Evolutionary conservation across 768 basidiomycete species (phyloP), one percentile per base, ranked within the genome.

Genomic region (Suillus decipiens): DNA sequence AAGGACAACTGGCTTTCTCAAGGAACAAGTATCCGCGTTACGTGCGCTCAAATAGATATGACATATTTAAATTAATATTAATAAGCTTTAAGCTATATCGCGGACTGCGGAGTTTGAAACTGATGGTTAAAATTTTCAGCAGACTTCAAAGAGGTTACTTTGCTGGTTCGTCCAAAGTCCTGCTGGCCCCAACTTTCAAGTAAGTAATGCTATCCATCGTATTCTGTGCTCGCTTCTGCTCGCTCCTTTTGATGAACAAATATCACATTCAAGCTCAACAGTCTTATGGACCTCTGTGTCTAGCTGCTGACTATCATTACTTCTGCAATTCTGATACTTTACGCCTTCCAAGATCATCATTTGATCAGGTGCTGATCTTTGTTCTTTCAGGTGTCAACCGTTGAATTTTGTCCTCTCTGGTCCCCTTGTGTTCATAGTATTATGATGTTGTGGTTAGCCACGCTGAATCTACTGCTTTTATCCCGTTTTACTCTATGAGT

Each of bases 201-300:
- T 56, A 28, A 56, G 55, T 56, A 0, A 19, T 39, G 15, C 9
- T 5, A 28, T 39, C 22, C 24, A 11, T 22, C 17, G 17, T 17
- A 56, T 24, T 28, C 15, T 9, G 3, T 24, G 10, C 6, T 24
- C 14, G 36, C 9, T 37, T 39, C 55, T 56, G 15, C 55, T 56
- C 39, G 22, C 11, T 63, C 17, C 17, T 48, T 50, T 67, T 77
- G 79, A 80, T 80, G 80, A 80, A 72, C 53, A 64, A 63, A 73
- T 48, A 72, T 76, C 77, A 78, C 76, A 79, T 77, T 79, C 79
- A 80, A 81, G 78, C 79, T 80, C 79, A 80, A 80, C 79, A 80
- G 78, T 80, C 79, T 75, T 69, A 80, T 79, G 78, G 74, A 71
- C 72, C 15, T 48, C 15, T 39, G 5, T 39, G 70, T 77, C 77